A percentile compares a stretch with the other conserved stretches of the same genome.
These are phyloP conservation scores for Hylodesmum podocarpum DNA, from an alignment of 306 rosid genomes.

Conservation along the genomic window DNA sequence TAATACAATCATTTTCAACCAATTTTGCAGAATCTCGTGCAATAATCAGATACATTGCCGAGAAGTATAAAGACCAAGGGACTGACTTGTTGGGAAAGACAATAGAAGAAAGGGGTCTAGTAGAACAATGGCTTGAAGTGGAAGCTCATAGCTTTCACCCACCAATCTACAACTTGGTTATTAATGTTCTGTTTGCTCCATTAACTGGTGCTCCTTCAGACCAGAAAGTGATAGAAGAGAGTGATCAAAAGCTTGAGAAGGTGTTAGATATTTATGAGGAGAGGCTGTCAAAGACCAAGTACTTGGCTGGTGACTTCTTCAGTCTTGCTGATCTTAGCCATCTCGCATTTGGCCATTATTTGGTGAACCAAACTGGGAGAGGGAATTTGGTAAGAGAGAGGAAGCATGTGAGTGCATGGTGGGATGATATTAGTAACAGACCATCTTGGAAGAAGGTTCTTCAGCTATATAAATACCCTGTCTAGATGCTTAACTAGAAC, in stretches of 20 bases:
- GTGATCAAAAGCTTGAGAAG: slow-evolving; percentile 22
- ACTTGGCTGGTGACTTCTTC: slow-evolving; percentile 35
- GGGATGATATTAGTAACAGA: slow-evolving; percentile 34
- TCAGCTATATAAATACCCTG: slow-evolving; percentile 1
- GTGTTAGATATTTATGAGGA: slow-evolving; percentile 27
- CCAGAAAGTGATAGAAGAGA: background rate
- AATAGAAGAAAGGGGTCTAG: slow-evolving; percentile 37
- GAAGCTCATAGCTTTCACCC: slow-evolving; percentile 38
- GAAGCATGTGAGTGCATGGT: slow-evolving; percentile 37
- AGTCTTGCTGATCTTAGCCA: slow-evolving; percentile 39
- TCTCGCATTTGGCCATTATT: slow-evolving; percentile 26
- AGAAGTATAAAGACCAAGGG: slow-evolving; percentile 28
- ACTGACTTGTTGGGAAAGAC: slow-evolving; percentile 32
- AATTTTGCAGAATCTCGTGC: slow-evolving; percentile 16
- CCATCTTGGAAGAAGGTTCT: slow-evolving; percentile 37
- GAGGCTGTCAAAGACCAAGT: slow-evolving; percentile 14
- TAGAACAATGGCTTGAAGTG: slow-evolving; percentile 49
- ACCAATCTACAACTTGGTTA: slow-evolving; percentile 4
- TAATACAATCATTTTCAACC: background rate
- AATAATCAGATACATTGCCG: background rate
- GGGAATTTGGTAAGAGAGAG: slow-evolving; percentile 14
- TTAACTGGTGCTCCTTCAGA: background rate
- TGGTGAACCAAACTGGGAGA: slow-evolving; percentile 10
- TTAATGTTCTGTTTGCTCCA: slow-evolving; percentile 25
- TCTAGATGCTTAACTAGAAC: slow-evolving; percentile 6